Evolutionary conservation across 306 rosid species (phyloP).

Genomic region (Lathyrus aphaca): DNA sequence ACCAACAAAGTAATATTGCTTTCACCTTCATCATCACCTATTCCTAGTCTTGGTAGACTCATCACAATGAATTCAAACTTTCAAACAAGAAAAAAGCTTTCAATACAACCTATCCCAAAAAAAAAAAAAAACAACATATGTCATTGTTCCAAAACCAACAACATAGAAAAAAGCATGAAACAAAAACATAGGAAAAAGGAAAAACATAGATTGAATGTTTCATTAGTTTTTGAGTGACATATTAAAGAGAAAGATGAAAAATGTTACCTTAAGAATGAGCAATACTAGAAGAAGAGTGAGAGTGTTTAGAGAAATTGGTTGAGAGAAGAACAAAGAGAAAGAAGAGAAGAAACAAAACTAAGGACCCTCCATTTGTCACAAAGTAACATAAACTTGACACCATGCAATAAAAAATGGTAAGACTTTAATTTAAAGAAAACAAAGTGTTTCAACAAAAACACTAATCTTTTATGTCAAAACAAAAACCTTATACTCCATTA

Average conservation of each 20-base stretch:
- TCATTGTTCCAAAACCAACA: constrained; percentile 23
- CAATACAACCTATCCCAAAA: constrained; percentile 44
- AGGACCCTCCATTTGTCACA: constrained; percentile 75
- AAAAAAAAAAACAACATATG: constrained; percentile 22
- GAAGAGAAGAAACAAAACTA: constrained; percentile 40
- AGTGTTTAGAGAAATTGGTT: constrained; percentile 36
- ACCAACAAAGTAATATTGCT: constrained; percentile 60
- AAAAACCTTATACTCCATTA: too few relatives aligned
- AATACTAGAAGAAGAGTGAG: constrained; percentile 43
- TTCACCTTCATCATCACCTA: constrained; percentile 64
- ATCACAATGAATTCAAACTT: constrained; percentile 43
- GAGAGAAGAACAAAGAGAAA: constrained; percentile 38
- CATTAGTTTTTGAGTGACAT: background rate
- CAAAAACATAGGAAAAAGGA: constrained; percentile 9
- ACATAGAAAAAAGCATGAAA: constrained; percentile 4
- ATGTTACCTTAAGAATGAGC: constrained; percentile 54
- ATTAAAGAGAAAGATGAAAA: constrained; percentile 13
- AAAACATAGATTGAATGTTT: constrained; percentile 10
- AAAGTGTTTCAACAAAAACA: constrained; percentile 30
- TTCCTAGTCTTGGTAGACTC: constrained; percentile 59
- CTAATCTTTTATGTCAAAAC: background rate
- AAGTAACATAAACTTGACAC: constrained; percentile 53
- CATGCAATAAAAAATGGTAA: constrained; percentile 39
- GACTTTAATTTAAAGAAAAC: constrained; percentile 29
- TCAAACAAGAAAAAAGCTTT: constrained; percentile 22